Conservation (phyloP, 371 early-diverging fungal species). For the Mortierella sp. region DNA sequence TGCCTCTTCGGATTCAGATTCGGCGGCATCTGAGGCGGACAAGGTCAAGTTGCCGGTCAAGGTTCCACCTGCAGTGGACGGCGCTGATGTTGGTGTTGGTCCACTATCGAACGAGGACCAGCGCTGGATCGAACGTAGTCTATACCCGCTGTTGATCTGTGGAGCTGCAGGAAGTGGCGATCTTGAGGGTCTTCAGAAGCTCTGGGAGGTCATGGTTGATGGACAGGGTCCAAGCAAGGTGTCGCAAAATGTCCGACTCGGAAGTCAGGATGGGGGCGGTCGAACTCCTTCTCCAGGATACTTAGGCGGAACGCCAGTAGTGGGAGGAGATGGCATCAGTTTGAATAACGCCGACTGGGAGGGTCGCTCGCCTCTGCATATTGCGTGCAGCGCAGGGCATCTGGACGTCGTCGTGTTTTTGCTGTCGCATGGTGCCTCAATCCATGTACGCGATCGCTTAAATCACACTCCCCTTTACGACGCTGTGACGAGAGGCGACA, state of each 20-base stretch:
- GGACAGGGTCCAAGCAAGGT: conserved; percentile 20
- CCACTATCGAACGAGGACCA: conserved; percentile 53
- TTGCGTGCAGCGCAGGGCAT: conserved; percentile 88
- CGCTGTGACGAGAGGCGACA: conserved; percentile 72
- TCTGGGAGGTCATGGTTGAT: conserved; percentile 63
- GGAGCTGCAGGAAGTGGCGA: conserved; percentile 91
- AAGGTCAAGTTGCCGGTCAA: background rate
- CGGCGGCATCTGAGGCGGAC: conserved; percentile 15
- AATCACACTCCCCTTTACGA: conserved; percentile 93
- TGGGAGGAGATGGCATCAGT: conserved; percentile 56
- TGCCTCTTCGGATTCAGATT: conserved; percentile 17
- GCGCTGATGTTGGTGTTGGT: conserved; percentile 16
- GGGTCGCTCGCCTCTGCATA: conserved; percentile 86
- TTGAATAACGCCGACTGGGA: conserved; percentile 90
- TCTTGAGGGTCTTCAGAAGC: conserved; percentile 75
- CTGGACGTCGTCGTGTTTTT: conserved; percentile 77
- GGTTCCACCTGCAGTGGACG: background rate
- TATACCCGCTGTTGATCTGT: conserved; percentile 89
- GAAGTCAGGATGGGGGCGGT: conserved; percentile 1
- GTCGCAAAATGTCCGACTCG: conserved; percentile 17
- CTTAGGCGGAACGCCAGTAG: conserved; percentile 58
- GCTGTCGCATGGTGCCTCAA: conserved; percentile 86
- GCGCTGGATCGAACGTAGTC: conserved; percentile 80
- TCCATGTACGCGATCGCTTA: conserved; percentile 91
- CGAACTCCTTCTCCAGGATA: conserved; percentile 9